Evolutionary conservation across 805 yeast genomes (phyloP).

Genomic region (Ogataea glucozyma): DNA sequence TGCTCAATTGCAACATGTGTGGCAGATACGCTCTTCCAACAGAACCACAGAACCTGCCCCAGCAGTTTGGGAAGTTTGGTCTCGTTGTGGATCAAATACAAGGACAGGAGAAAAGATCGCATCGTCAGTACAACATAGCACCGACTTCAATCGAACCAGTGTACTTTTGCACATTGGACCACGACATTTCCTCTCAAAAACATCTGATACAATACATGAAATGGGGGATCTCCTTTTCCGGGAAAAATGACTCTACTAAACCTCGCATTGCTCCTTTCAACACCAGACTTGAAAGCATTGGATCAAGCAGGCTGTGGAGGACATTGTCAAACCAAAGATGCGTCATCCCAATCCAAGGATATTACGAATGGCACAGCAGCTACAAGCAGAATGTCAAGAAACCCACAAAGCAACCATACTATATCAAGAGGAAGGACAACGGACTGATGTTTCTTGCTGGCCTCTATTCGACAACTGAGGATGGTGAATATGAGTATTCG

Average conservation of each 20-base stretch:
- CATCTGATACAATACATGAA: slow-evolving; percentile 54
- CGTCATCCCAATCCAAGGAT: slow-evolving; percentile 77
- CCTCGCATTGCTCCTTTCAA: slow-evolving; percentile 61
- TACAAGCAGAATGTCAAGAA: slow-evolving; percentile 30
- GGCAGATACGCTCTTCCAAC: slow-evolving; percentile 38
- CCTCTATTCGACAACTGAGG: slow-evolving; percentile 36
- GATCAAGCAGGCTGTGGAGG: slow-evolving; percentile 58
- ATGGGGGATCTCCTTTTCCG: slow-evolving; percentile 78
- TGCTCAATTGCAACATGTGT: slow-evolving; percentile 28
- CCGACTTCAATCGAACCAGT: slow-evolving; percentile 58
- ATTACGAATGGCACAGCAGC: slow-evolving; percentile 72
- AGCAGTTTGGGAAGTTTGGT: slow-evolving; percentile 35
- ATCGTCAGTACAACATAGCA: slow-evolving; percentile 55
- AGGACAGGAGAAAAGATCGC: slow-evolving; percentile 25
- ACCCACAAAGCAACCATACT: slow-evolving; percentile 66
- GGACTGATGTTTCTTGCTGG: slow-evolving; percentile 69
- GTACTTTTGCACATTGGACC: slow-evolving; percentile 25
- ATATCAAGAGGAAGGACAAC: slow-evolving; percentile 52
- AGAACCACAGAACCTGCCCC: slow-evolving; percentile 44
- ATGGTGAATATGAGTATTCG: slow-evolving; percentile 54
- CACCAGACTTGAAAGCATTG: slow-evolving; percentile 68
- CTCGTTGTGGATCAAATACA: slow-evolving; percentile 30
- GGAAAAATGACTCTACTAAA: slow-evolving; percentile 46
- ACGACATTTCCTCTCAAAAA: slow-evolving; percentile 9
- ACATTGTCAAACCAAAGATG: slow-evolving; percentile 55